Percentiles rank a stretch among this genome's conserved stretches.
Evolutionary conservation across 257 asterid genomes (phyloP).

Genomic region (Jacaranda copaia): DNA sequence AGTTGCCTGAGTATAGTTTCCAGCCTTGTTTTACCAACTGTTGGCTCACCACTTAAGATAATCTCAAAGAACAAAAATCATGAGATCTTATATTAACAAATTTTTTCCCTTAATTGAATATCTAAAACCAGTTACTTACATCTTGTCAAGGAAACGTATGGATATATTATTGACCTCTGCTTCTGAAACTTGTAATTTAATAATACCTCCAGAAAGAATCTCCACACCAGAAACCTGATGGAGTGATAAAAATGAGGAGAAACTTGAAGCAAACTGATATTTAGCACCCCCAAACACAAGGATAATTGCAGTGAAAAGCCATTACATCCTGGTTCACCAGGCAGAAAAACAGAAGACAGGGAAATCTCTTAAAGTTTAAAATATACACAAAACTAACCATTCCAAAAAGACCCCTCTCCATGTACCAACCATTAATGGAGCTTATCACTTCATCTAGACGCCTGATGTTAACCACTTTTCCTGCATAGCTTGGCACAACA

Average conservation of each 20-base stretch:
- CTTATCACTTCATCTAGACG: constrained; percentile 86
- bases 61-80: constrained; percentile 35
- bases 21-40: constrained; percentile 86
- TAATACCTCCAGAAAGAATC: constrained; percentile 94
- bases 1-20: constrained; percentile 98
- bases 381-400: constrained; percentile 60
- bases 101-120: constrained; percentile 18
- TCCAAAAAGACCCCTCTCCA: constrained; percentile 98
- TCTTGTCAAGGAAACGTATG: constrained; percentile 92
- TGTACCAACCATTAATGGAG: constrained; percentile 96
- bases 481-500: constrained; percentile 76
- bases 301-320: background rate
- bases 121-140: constrained; percentile 58
- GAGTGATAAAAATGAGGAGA: constrained; percentile 18
- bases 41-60: constrained; percentile 86
- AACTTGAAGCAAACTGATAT: constrained; percentile 27
- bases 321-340: constrained; percentile 13
- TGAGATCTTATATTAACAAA: constrained; percentile 29
- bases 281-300: constrained; percentile 7
- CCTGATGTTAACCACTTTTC: constrained; percentile 92
- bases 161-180: constrained; percentile 90
- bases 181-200: constrained; percentile 90
- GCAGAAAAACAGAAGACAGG: background rate
- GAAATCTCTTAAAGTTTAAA: background rate
- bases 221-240: constrained; percentile 92